Base-by-base conservation (phyloP, 257 asterid genomes). In the Voacanga thouarsii region DNA sequence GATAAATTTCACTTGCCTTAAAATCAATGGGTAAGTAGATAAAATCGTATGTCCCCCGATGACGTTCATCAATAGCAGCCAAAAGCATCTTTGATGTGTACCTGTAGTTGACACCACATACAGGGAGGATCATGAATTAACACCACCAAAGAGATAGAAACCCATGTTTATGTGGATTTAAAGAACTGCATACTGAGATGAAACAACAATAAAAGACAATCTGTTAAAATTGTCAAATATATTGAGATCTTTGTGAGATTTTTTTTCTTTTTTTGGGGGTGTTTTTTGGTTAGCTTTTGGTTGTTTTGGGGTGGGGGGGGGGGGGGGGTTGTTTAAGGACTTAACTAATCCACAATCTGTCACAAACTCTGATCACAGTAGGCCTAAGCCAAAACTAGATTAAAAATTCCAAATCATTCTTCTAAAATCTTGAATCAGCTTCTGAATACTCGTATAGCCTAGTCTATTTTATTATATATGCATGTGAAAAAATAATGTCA, bases 21-120 rank as follows among this genome's bases (percentile, higher is more conserved):
- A 96, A 96, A 81, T 96, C 99, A 82, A 93, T 96, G 56, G 98
- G 98, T 56, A 96, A 82, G 92, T 96, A 96, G 78, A 96, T 87
- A 87, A 96, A 96, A 87, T 96, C 98, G 81, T 96, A 96, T 76
- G 96, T 90, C 84, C 98, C 98, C 82, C 86, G 90, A 82, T 96
- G 99, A 64, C 87, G 95, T 84, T 93, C 98, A 84, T 96, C 99
- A 83, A 96, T 93, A 72, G 98, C 97, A 76, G 95, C 92, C 92
- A 96, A 83, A 80, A 92, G 98, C 99, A 96, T 96, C 92, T 96
- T 96, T 44, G 99, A 96, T 71, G 98, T 93, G 86, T 96, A 96
- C 92, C 98, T 96, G 77, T 64, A 76, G 78, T 77, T 47, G 45
- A 76, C 89, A 79, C 70, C 85, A 71, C 44, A 72, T 66, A 51